Evolutionary conservation across 495 filamentous ascomycete genomes (phyloP).

Genomic region (Aspergillus affinis): DNA sequence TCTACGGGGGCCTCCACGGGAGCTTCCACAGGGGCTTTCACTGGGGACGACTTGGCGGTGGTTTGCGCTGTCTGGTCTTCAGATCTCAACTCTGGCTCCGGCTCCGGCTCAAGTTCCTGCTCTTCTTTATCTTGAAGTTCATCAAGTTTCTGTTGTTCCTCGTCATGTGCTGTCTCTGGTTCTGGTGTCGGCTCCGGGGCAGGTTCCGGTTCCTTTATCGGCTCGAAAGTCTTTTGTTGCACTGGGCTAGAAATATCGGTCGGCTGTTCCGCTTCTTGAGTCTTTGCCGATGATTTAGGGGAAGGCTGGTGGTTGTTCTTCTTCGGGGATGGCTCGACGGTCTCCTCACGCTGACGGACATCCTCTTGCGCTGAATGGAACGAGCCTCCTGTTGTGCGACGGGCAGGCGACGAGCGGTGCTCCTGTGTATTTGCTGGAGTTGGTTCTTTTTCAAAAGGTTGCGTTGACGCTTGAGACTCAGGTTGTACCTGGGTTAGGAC

Average conservation of each 20-base stretch:
- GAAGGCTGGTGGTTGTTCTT: background rate
- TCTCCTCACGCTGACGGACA: conserved; percentile 32
- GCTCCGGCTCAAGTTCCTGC: conserved; percentile 4
- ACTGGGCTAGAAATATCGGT: background rate
- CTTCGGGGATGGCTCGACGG: background rate
- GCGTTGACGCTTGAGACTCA: conserved; percentile 37
- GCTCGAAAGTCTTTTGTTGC: conserved; percentile 3
- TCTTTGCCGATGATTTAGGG: conserved; percentile 10
- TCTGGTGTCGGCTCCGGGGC: conserved; percentile 19
- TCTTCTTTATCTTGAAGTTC: background rate
- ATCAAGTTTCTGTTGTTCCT: background rate
- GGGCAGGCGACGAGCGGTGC: conserved; percentile 37
- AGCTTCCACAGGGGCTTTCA: conserved; percentile 16
- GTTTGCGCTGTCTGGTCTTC: background rate
- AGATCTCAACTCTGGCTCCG: conserved; percentile 3
- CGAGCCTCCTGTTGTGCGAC: conserved; percentile 56
- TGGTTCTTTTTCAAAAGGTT: conserved; percentile 39
- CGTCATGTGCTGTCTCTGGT: conserved; percentile 5
- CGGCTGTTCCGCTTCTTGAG: conserved; percentile 8
- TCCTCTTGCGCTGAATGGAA: conserved; percentile 72
- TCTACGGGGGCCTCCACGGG: conserved; percentile 20
- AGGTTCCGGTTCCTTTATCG: conserved; percentile 12
- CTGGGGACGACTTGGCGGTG: conserved; percentile 11
- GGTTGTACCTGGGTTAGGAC: conserved; percentile 34
- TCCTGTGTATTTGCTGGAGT: conserved; percentile 27